These are phyloP conservation scores for Moesziomyces globuligerus DNA, from an alignment of 1,284 basidiomycete genomes.

Conservation along the genomic window DNA sequence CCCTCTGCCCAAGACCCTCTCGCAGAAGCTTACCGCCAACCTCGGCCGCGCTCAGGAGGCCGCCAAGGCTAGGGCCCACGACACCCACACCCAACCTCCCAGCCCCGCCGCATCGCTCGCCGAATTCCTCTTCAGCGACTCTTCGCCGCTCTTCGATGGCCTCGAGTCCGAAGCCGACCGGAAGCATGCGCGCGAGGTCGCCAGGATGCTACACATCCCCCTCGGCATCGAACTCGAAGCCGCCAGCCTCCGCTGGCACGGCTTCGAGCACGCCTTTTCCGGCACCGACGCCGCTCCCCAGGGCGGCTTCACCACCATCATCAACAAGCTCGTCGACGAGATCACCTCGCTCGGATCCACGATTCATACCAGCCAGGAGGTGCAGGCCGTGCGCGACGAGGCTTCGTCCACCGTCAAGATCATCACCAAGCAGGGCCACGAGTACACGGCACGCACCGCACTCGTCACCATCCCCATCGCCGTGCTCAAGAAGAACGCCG, in stretches of 20 bases:
- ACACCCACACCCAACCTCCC: constrained; percentile 48
- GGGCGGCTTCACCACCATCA: constrained; percentile 69
- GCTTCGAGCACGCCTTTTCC: constrained; percentile 68
- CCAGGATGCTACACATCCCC: constrained; percentile 70
- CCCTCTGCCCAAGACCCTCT: constrained; percentile 18
- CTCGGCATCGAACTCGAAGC: constrained; percentile 69
- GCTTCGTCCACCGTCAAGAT: constrained; percentile 38
- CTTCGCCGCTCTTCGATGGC: constrained; percentile 56
- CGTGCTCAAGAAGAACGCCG: constrained; percentile 62
- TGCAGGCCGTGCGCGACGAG: constrained; percentile 37
- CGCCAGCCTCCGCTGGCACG: constrained; percentile 65
- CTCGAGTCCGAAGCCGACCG: constrained; percentile 75
- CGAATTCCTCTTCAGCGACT: constrained; percentile 65
- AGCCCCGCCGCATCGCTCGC: constrained; percentile 60
- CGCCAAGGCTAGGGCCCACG: constrained; percentile 28
- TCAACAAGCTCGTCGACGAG: constrained; percentile 67
- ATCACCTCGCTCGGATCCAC: constrained; percentile 66
- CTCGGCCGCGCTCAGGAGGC: constrained; percentile 44
- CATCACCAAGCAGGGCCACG: constrained; percentile 37
- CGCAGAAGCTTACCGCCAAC: constrained; percentile 41
- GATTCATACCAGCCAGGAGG: constrained; percentile 64
- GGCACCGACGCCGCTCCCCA: constrained; percentile 71
- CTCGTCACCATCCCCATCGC: constrained; percentile 68
- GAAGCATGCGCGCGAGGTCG: constrained; percentile 64
- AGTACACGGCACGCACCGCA: constrained; percentile 50